phyloP scores from a whole-genome alignment of 768 basidiomycete genomes.

The Boletus edulis region DNA sequence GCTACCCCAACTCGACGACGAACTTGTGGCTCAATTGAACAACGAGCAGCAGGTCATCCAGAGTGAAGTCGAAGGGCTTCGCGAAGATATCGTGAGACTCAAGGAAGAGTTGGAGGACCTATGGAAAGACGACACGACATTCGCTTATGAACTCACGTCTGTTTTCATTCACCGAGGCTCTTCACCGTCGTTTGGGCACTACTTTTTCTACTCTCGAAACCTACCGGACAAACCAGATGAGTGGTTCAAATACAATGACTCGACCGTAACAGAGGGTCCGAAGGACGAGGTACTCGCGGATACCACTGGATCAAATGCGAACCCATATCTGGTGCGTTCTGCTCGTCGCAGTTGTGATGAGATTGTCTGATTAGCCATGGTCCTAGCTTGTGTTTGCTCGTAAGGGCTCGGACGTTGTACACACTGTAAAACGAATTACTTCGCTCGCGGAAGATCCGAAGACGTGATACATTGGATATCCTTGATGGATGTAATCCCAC shows the following conservation, averaged over 20 bases:
- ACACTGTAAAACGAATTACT: conserved; percentile 71
- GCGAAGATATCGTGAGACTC: conserved; percentile 46
- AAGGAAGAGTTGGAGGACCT: conserved; percentile 70
- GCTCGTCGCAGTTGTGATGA: neutral
- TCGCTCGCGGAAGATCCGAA: conserved; percentile 24
- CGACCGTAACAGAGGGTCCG: conserved; percentile 70
- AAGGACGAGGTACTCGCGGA: conserved; percentile 86
- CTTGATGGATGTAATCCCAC: conserved; percentile 18
- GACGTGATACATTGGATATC: conserved; percentile 31
- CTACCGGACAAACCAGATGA: conserved; percentile 75
- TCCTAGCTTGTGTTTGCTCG: conserved; percentile 78
- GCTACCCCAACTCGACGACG: conserved; percentile 56
- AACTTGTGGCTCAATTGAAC: conserved; percentile 50
- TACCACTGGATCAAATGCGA: conserved; percentile 88
- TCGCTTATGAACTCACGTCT: conserved; percentile 86
- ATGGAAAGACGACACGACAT: conserved; percentile 66
- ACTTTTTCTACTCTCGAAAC: conserved; percentile 93
- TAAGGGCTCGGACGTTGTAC: conserved; percentile 74
- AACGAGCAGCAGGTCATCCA: conserved; percentile 53
- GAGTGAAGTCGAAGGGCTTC: conserved; percentile 56
- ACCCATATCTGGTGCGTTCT: conserved; percentile 78
- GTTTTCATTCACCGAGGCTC: conserved; percentile 95
- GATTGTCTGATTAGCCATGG: conserved; percentile 1
- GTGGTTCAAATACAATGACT: conserved; percentile 98
- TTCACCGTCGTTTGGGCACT: conserved; percentile 86